Conservation (phyloP, 2,329 filamentous ascomycete species). For the Penicillium verrucosum region DNA sequence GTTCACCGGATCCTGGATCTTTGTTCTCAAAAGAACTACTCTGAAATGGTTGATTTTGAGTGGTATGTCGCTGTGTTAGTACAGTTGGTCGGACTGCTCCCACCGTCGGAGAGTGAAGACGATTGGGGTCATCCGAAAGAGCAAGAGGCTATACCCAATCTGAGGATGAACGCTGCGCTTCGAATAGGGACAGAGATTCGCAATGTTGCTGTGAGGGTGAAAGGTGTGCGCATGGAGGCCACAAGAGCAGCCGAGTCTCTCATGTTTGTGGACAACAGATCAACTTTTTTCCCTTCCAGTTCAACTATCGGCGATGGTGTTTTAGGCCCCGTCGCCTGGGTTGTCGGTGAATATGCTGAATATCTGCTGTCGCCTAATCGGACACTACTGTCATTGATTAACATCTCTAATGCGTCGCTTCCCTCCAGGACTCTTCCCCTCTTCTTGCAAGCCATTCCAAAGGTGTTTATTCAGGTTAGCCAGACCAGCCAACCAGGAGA, state of each 20-base stretch:
- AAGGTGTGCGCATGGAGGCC: slow-evolving; percentile 74
- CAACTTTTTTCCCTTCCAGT: slow-evolving; percentile 54
- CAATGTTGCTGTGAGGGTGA: slow-evolving; percentile 88
- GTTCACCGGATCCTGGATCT: slow-evolving; percentile 80
- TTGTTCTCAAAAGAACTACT: slow-evolving; percentile 86
- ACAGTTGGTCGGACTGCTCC: slow-evolving; percentile 69
- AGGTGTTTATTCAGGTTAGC: slow-evolving; percentile 73
- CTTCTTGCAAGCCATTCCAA: slow-evolving; percentile 79
- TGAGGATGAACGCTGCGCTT: slow-evolving; percentile 27
- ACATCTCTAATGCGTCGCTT: slow-evolving; percentile 58
- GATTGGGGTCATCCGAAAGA: slow-evolving; percentile 16
- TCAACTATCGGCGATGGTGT: slow-evolving; percentile 58
- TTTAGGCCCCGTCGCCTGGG: slow-evolving; percentile 74
- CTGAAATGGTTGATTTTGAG: slow-evolving; percentile 83
- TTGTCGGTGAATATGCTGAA: slow-evolving; percentile 83
- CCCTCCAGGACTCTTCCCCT: slow-evolving; percentile 68
- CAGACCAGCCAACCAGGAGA: slow-evolving; percentile 68
- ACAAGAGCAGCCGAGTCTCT: slow-evolving; percentile 75
- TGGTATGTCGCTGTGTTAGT: slow-evolving; percentile 94
- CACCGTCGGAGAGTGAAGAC: slow-evolving; percentile 27
- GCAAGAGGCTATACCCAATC: slow-evolving; percentile 12
- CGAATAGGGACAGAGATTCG: slow-evolving; percentile 78
- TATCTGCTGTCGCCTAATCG: slow-evolving; percentile 68
- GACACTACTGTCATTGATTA: slow-evolving; percentile 70
- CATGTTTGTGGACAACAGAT: slow-evolving; percentile 59